A percentile compares a stretch with the other conserved stretches of the same genome.
phyloP scores from a whole-genome alignment of 164 flowering plant genomes.

The Dillenia suffruticosa region DNA sequence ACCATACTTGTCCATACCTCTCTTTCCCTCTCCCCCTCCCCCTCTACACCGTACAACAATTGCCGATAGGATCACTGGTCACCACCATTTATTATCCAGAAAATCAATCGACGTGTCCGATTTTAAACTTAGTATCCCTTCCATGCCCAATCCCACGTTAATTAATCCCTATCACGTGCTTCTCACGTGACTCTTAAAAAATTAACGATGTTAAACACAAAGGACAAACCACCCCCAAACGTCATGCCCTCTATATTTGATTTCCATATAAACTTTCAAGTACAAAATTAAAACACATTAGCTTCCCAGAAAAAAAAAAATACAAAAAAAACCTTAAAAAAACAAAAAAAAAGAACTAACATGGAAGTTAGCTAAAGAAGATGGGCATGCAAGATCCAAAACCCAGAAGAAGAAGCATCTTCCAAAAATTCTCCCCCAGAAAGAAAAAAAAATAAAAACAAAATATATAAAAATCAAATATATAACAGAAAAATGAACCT shows the following conservation, averaged over 20 bases:
- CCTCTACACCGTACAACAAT: too few relatives aligned
- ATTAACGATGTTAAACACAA: not conserved
- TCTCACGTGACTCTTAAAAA: too few relatives aligned
- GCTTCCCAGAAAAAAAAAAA: not conserved
- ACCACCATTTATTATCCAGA: too few relatives aligned
- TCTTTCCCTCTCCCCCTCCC: too few relatives aligned
- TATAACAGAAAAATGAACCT: slow-evolving; percentile 8
- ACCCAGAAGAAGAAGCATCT: slow-evolving; percentile 3
- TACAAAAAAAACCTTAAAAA: not conserved
- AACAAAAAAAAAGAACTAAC: slow-evolving; percentile 5
- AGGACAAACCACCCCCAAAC: not conserved
- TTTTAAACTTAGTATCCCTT: too few relatives aligned
- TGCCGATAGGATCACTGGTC: too few relatives aligned
- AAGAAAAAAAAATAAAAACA: not conserved
- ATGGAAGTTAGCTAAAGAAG: slow-evolving; percentile 17
- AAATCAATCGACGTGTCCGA: too few relatives aligned
- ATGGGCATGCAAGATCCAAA: slow-evolving; percentile 12
- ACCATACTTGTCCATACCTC: too few relatives aligned
- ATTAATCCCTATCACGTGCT: too few relatives aligned
- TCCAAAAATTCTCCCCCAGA: slow-evolving; percentile 5
- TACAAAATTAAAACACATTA: slow-evolving; percentile 8
- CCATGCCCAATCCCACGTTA: too few relatives aligned
- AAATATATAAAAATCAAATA: slow-evolving; percentile 5
- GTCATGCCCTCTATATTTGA: slow-evolving; percentile 5
- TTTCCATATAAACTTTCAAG: not conserved